Evolutionary conservation across 768 basidiomycete species (phyloP), one percentile per base, ranked within the genome.

Genomic region (Suillus brevipes): DNA sequence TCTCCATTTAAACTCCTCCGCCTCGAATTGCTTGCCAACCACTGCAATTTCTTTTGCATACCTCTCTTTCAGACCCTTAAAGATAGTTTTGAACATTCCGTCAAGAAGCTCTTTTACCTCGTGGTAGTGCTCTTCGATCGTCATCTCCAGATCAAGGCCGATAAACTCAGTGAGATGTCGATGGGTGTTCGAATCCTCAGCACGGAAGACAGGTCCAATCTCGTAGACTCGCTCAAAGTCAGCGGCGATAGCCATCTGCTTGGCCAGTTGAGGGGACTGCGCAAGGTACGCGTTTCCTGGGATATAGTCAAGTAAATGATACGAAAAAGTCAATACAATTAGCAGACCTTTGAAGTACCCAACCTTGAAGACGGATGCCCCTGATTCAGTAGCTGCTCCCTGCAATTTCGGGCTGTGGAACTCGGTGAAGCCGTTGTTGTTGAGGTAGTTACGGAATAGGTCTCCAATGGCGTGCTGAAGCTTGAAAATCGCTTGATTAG

Each of bases 221-320:
- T 99, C 97, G 79, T 96, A 99, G 9, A 99, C 97, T 38, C 95
- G 87, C 77, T 99, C 97, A 74, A 99, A 95, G 79, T 99, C 97
- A 62, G 94, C 95, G 40, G 97, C 95, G 71, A 99, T 99, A 66
- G 92, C 93, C 97, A 99, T 99, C 79, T 99, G 97, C 78, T 99
- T 99, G 60, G 95, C 94, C 18, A 99, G 83, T 74, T 99, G 97
- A 47, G 97, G 97, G 45, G 93, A 95, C 77, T 99, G 97, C 23
- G 97, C 97, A 47, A 99, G 85, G 82, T 84, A 99, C 3, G 97
- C 97, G 69, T 78, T 85, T 37, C 93, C 95, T 97, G 69, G n/a
- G 23, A 60, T 6, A 7, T 40, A 36, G 12, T 25, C 68, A 20
- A 69, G 64, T 9, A 45, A 20, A 63, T 6, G 20, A 40, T 34